Conservation (phyloP, 1,139 yeast species). For the Kodamaea arcana region DNA sequence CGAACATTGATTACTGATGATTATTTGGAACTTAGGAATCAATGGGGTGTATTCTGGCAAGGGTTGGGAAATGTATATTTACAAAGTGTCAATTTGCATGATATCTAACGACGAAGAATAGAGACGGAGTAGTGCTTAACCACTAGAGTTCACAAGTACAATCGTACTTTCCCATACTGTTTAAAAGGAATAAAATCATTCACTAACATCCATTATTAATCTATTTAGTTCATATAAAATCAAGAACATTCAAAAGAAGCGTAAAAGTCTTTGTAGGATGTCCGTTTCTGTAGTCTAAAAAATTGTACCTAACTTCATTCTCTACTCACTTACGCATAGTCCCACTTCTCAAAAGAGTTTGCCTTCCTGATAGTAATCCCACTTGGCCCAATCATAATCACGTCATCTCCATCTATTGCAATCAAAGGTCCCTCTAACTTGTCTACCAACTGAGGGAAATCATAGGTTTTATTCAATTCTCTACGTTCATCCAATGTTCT, state of each 20-base stretch:
- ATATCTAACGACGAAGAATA: too few relatives aligned
- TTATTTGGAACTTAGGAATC: constrained; percentile 1
- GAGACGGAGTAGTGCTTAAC: too few relatives aligned
- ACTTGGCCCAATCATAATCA: constrained; percentile 55
- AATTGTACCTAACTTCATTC: too few relatives aligned
- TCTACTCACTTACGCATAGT: constrained; percentile 13
- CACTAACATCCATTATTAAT: too few relatives aligned
- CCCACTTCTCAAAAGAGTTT: constrained; percentile 49
- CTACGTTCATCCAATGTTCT: constrained; percentile 64
- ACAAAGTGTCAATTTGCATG: constrained; percentile 1
- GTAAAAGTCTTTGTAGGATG: too few relatives aligned
- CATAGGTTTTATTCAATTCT: constrained; percentile 64
- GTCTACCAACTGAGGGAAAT: constrained; percentile 67
- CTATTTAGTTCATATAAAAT: too few relatives aligned
- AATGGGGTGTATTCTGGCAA: neutral
- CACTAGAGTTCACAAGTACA: too few relatives aligned
- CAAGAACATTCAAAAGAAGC: too few relatives aligned
- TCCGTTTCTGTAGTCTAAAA: too few relatives aligned
- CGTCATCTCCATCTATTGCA: constrained; percentile 60
- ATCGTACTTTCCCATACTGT: too few relatives aligned
- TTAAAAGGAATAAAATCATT: too few relatives aligned
- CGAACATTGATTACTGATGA: constrained; percentile 8
- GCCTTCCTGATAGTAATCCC: constrained; percentile 48
- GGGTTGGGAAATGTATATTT: neutral
- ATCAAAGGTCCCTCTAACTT: constrained; percentile 81